Conservation (phyloP, 306 rosid species). For the Vigna mungo region DNA sequence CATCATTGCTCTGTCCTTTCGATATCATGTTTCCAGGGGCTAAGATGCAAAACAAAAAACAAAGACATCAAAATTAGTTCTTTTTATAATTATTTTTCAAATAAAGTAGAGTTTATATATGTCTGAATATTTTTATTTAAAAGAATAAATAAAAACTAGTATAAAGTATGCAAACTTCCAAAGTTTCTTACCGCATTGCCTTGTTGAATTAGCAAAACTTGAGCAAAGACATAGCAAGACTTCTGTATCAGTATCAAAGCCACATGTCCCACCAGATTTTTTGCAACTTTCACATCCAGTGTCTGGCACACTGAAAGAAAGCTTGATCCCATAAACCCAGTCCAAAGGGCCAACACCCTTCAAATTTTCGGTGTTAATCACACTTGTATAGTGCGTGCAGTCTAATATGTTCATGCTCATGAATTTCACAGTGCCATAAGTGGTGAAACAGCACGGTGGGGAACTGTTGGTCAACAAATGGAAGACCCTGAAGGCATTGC, state of each 20-base stretch:
- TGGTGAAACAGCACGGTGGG: slow-evolving; percentile 91
- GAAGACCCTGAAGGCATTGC: slow-evolving; percentile 84
- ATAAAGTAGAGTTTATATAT: too few species aligned
- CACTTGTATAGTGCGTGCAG: slow-evolving; percentile 82
- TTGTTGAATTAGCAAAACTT: slow-evolving; percentile 57
- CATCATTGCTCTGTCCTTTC: slow-evolving; percentile 44
- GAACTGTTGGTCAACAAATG: slow-evolving; percentile 65
- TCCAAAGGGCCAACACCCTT: slow-evolving; percentile 80
- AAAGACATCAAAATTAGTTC: background rate
- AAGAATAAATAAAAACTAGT: too few species aligned
- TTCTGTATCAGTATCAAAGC: slow-evolving; percentile 89
- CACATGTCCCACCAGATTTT: slow-evolving; percentile 79
- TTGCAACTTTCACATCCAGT: slow-evolving; percentile 74
- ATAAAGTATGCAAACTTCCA: too few species aligned
- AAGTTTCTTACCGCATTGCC: slow-evolving; percentile 70
- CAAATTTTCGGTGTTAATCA: slow-evolving; percentile 60
- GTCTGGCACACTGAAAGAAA: slow-evolving; percentile 71
- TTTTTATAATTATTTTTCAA: too few species aligned
- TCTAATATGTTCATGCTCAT: slow-evolving; percentile 95
- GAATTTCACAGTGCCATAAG: slow-evolving; percentile 69
- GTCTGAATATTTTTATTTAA: too few species aligned
- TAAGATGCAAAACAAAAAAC: slow-evolving; percentile 40
- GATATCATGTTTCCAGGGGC: slow-evolving; percentile 60
- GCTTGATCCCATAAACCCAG: slow-evolving; percentile 90
- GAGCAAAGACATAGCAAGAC: slow-evolving; percentile 83